Evolutionary conservation across 1,139 yeast species (phyloP).

Genomic region (Blastobotrys illinoisensis): DNA sequence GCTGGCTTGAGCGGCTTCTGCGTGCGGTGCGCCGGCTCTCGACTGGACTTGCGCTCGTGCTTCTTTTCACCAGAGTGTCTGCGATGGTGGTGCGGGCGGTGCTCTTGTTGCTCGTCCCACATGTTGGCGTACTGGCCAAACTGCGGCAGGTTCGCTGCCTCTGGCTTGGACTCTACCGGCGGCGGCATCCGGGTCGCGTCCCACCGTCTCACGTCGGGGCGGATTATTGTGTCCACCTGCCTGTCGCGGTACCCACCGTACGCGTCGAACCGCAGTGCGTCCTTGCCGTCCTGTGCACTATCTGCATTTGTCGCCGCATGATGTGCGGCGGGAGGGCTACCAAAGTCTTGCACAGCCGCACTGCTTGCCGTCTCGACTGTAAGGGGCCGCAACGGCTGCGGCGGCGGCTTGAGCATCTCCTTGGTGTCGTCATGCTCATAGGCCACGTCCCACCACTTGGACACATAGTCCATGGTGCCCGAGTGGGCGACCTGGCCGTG

Average conservation of each 20-base stretch:
- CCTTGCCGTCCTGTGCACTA: background rate
- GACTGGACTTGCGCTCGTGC: background rate
- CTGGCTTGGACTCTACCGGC: conserved; percentile 37
- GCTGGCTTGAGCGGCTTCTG: conserved; percentile 7
- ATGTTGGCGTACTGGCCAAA: conserved; percentile 22
- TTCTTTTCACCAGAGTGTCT: background rate
- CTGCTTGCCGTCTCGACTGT: background rate
- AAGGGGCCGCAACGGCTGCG: background rate
- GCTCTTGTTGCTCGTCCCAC: conserved; percentile 26
- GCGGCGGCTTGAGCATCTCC: conserved; percentile 1
- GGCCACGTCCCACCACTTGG: conserved; percentile 13
- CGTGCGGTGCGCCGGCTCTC: background rate
- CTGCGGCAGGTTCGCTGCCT: conserved; percentile 33
- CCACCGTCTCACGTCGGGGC: conserved; percentile 35
- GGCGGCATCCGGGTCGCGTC: conserved; percentile 40
- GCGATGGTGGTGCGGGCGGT: background rate
- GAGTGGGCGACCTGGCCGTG: conserved; percentile 3
- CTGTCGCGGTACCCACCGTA: conserved; percentile 12
- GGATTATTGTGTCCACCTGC: conserved; percentile 19
- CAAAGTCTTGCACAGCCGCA: background rate
- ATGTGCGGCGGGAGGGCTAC: background rate
- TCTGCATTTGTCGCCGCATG: background rate
- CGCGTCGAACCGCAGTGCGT: conserved; percentile 20
- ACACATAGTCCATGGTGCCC: conserved; percentile 4
- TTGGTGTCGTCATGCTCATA: conserved; percentile 2